Conservation (phyloP, 2,329 filamentous ascomycete species). For the Ascochyta viciae-villosae region DNA sequence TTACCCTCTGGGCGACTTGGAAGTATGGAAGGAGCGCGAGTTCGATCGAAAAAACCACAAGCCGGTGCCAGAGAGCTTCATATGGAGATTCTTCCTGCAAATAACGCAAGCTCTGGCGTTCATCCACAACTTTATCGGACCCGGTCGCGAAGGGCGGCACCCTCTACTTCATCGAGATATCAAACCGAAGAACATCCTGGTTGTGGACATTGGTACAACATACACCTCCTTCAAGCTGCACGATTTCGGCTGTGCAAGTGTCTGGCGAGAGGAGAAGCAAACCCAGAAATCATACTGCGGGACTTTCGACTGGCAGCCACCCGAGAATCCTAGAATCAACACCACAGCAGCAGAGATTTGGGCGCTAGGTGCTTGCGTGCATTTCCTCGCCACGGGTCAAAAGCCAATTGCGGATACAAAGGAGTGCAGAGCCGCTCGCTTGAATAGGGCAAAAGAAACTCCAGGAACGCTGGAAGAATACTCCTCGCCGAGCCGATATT, state of each 20-base stretch:
- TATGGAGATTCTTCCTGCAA: slow-evolving; percentile 40
- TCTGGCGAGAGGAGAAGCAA: slow-evolving; percentile 6
- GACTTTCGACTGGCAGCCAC: slow-evolving; percentile 39
- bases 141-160: background rate
- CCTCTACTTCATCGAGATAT: slow-evolving; percentile 33
- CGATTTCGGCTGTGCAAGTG: slow-evolving; percentile 32
- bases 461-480: slow-evolving; percentile 12
- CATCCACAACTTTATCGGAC: slow-evolving; percentile 28
- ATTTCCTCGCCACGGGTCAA: slow-evolving; percentile 35
- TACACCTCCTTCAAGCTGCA: slow-evolving; percentile 39
- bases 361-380: slow-evolving; percentile 41
- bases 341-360: slow-evolving; percentile 40
- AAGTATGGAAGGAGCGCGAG: slow-evolving; percentile 23
- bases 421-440: background rate
- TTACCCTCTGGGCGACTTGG: slow-evolving; percentile 32
- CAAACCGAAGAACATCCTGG: slow-evolving; percentile 41
- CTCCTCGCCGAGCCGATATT: slow-evolving; percentile 16
- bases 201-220: slow-evolving; percentile 28
- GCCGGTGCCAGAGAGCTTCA: slow-evolving; percentile 33
- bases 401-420: slow-evolving; percentile 21
- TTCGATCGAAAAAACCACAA: slow-evolving; percentile 25
- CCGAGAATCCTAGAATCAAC: slow-evolving; percentile 39
- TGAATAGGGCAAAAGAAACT: background rate
- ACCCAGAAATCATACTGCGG: slow-evolving; percentile 16
- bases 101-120: slow-evolving; percentile 39